Base-by-base conservation (phyloP, 768 basidiomycete genomes). In the Pleurotus pulmonarius region DNA sequence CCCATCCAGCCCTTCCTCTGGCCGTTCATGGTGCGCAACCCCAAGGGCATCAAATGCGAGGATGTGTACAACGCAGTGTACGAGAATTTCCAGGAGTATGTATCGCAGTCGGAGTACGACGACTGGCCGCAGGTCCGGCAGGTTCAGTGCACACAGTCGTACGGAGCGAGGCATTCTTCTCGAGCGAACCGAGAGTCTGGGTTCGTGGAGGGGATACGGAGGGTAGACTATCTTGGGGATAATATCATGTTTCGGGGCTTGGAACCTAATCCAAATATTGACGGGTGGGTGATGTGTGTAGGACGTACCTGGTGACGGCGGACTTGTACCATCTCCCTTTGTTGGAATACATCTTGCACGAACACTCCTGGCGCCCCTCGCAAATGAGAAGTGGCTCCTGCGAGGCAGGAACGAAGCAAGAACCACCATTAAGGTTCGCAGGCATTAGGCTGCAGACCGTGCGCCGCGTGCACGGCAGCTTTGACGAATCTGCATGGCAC, bases 21-120 rank as follows among this genome's bases (percentile, higher is more conserved):
- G 86, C 81, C 83, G 8, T 71, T 85, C 51, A 78, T 75, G 57
- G 75, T 81, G 6, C 56, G 63, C 3, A 83, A 83, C 58, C 56
- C 67, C 1, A 61, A 65, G 8, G 83, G 83, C 0, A 75, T 85
- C 39, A 77, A 71, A 40, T 77, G 76, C 18, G 67, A 67, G 5
- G 83, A 87, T 68, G 73, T 88, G 18, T 71, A 86, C 12, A 58
- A 67, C 24, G 75, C 75, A 45, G 70, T 87, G 44, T 66, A 70
- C 53, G 63, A 67, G 41, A 79, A 78, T 49, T 82, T 86, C 52
- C 67, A 70, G 51, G 58, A 72, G 46, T 61, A 65, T 59, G 68
- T 80, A 7, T 61, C 60, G 9, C 56, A 65, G 24, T 66, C 65
- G 9, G 80, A 80, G 61, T 73, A 61, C 54, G 61, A 64, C 40